Conservation (phyloP, 768 basidiomycete species). For the Cystofilobasidium ferigula region DNA sequence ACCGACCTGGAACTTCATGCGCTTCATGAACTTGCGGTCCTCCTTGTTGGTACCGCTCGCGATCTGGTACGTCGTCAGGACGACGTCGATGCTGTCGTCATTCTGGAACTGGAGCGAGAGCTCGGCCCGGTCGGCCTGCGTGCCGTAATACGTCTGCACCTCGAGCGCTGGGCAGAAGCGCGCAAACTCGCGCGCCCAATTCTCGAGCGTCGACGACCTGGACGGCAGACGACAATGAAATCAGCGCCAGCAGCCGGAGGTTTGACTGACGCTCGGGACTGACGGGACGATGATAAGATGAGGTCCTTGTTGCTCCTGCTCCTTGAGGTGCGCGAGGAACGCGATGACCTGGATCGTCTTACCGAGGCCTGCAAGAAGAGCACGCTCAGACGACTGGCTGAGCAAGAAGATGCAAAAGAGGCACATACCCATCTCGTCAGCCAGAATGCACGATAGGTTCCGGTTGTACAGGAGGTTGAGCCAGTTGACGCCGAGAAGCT, state of each 20-base stretch:
- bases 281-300: slow-evolving; percentile 93
- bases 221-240: neutral
- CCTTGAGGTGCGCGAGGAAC: slow-evolving; percentile 80
- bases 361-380: slow-evolving; percentile 59
- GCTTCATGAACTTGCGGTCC: slow-evolving; percentile 74
- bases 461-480: slow-evolving; percentile 71
- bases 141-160: slow-evolving; percentile 85
- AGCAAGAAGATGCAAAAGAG: slow-evolving; percentile 21
- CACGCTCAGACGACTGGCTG: slow-evolving; percentile 6
- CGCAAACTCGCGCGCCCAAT: slow-evolving; percentile 94
- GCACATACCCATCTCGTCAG: slow-evolving; percentile 91
- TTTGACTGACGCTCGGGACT: slow-evolving; percentile 38
- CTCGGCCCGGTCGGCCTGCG: slow-evolving; percentile 68
- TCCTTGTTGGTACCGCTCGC: slow-evolving; percentile 79
- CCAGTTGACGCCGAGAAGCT: slow-evolving; percentile 97
- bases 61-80: slow-evolving; percentile 91
- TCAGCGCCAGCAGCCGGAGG: neutral
- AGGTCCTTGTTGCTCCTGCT: slow-evolving; percentile 60
- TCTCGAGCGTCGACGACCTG: slow-evolving; percentile 91
- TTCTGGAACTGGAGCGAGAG: slow-evolving; percentile 63
- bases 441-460: slow-evolving; percentile 82
- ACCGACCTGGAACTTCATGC: slow-evolving; percentile 83
- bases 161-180: slow-evolving; percentile 72
- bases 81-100: slow-evolving; percentile 54
- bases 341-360: slow-evolving; percentile 99